These are phyloP conservation scores for Chaetoceros muelleri DNA, from an alignment of 108 stramenopile genomes.

Conservation along the genomic window DNA sequence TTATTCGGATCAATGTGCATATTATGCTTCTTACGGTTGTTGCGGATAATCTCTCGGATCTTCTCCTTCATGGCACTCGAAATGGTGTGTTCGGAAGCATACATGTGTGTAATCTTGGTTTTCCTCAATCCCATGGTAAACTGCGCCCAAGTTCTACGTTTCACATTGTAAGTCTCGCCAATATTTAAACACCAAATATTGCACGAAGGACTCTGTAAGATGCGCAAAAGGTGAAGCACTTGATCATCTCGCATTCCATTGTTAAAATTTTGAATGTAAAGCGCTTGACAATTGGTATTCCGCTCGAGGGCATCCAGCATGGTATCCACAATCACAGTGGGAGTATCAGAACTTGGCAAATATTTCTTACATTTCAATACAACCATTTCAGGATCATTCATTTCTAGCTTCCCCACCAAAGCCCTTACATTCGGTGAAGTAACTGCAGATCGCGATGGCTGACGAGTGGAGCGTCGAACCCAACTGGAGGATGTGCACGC, in stretches of 20 bases:
- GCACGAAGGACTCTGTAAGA: conserved; percentile 67
- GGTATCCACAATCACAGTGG: conserved; percentile 72
- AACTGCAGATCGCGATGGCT: conserved; percentile 57
- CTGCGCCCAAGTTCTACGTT: conserved; percentile 60
- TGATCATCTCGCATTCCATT: conserved; percentile 82
- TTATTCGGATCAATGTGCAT: conserved; percentile 83
- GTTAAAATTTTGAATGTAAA: conserved; percentile 93
- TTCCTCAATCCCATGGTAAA: conserved; percentile 72
- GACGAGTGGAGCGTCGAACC: conserved; percentile 74
- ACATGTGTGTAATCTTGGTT: conserved; percentile 91
- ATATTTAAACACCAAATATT: conserved; percentile 89
- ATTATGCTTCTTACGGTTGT: conserved; percentile 79
- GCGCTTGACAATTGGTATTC: conserved; percentile 82
- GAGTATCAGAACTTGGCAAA: conserved; percentile 70
- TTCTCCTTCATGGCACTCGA: conserved; percentile 65
- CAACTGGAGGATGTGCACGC: conserved; percentile 18
- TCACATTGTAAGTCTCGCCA: conserved; percentile 88
- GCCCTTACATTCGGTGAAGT: conserved; percentile 41
- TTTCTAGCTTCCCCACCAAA: conserved; percentile 58
- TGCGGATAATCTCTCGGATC: conserved; percentile 74
- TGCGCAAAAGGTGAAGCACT: conserved; percentile 66
- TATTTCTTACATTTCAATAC: conserved; percentile 91
- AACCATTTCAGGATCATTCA: conserved; percentile 74
- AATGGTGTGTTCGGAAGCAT: conserved; percentile 88
- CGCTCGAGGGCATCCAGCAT: conserved; percentile 78